Base-by-base conservation (phyloP, 768 basidiomycete species). In the Wakefieldia striispora region DNA sequence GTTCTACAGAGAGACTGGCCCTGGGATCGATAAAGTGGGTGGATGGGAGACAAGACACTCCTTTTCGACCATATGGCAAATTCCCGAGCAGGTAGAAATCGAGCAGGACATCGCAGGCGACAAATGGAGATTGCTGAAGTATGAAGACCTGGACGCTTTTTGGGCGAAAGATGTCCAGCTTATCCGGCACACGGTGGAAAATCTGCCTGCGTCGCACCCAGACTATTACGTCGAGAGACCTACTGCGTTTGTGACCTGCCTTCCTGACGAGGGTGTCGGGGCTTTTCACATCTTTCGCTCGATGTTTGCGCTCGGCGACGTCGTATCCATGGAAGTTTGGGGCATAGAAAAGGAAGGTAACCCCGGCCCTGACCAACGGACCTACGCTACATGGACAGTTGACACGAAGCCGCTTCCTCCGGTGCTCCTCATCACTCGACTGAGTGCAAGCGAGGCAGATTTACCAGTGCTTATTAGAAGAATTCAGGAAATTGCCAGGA, bases 1-100 rank as follows among this genome's bases (percentile, higher is more conserved):
- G 0, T 79, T 81, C 61, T 83, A 82, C 62, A 54, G 48, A 21
- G 46, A 51, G 10, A 69, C 73, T 41, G 79, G 78, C 0, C 72
- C 73, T 1, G 62, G 57, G 9, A 53, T 45, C 8, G 56, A 53
- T 7, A 42, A 60, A 3, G 49, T 45, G 6, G 63, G 65, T 16
- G 81, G 82, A 3, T 83, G 82, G 82, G 60, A 70, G 14, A 59
- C 68, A 10, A 60, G 63, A 27, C 64, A 61, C 6, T 61, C 71
- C 10, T 33, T 62, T 2, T 73, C 71, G 16, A 78, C 78, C 0
- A 49, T 67, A 3, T 81, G 75, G 75, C 50, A 69, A 14, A 63
- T 75, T 40, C 51, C 43, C 11, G 40, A 21, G 44, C 40, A 47
- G 42, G 17, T 44, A 23, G 26, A 43, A 49, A 50, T 9, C 24